A percentile compares a stretch with the other conserved stretches of the same genome.
Evolutionary conservation across 257 asterid genomes (phyloP).

Genomic region (Penstemon eatonii): DNA sequence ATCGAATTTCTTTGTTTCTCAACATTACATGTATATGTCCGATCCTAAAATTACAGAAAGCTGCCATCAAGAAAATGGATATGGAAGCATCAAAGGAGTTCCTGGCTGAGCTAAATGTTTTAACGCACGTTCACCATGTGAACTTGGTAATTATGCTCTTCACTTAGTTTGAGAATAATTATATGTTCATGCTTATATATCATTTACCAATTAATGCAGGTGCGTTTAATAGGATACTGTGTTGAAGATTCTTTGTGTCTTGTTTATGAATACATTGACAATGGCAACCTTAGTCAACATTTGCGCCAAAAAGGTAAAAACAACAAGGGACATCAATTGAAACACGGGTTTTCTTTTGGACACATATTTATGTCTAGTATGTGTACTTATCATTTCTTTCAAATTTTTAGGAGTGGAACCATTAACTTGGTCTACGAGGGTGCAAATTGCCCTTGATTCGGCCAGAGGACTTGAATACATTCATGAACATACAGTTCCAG

Average conservation of each 20-base stretch:
- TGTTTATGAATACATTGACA: constrained; percentile 80
- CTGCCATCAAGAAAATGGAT: constrained; percentile 86
- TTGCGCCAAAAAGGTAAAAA: constrained; percentile 64
- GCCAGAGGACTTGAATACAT: constrained; percentile 97
- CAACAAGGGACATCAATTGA: background rate
- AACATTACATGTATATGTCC: constrained; percentile 7
- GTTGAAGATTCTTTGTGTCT: constrained; percentile 75
- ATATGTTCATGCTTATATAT: background rate
- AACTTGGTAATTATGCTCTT: constrained; percentile 60
- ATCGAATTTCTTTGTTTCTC: background rate
- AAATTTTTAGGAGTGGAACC: constrained; percentile 45
- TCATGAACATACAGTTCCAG: constrained; percentile 88
- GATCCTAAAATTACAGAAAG: constrained; percentile 48
- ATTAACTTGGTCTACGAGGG: constrained; percentile 68
- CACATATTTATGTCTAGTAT: background rate
- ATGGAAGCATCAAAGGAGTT: constrained; percentile 92
- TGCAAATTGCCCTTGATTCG: constrained; percentile 86
- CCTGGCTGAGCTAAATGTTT: constrained; percentile 75
- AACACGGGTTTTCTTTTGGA: background rate
- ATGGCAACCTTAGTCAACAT: constrained; percentile 86
- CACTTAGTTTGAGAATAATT: background rate
- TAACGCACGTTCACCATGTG: constrained; percentile 87
- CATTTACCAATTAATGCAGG: constrained; percentile 43
- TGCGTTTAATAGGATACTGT: constrained; percentile 81
- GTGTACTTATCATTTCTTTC: no score